These are phyloP conservation scores for Ascomycota sp. DNA, from an alignment of 2,329 filamentous ascomycete species.

Conservation along the genomic window DNA sequence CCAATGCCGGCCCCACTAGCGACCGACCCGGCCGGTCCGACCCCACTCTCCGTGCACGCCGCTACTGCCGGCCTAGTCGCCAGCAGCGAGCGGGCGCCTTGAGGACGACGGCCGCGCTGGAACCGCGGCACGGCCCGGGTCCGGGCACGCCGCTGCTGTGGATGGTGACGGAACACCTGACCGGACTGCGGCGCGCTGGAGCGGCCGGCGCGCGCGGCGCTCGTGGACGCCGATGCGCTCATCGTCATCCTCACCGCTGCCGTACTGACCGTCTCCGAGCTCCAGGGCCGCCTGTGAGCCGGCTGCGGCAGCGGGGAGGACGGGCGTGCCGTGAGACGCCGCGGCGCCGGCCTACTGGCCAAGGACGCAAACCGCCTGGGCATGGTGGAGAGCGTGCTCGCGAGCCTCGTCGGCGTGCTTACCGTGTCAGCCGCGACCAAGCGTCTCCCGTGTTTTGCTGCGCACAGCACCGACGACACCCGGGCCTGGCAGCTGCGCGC, in stretches of 20 bases:
- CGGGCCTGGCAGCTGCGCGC: slow-evolving; percentile 3
- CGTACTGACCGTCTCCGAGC: slow-evolving; percentile 4
- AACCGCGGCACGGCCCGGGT: too few species aligned
- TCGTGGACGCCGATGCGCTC: slow-evolving; percentile 5
- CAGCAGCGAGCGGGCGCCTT: too few species aligned
- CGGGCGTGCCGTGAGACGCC: too few species aligned
- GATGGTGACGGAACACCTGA: not conserved
- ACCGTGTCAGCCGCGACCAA: slow-evolving; percentile 3
- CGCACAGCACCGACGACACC: slow-evolving; percentile 2
- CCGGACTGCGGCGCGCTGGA: not conserved
- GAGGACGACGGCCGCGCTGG: too few species aligned
- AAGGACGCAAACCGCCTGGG: slow-evolving; percentile 3
- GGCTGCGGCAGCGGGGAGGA: too few species aligned
- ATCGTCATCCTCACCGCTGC: slow-evolving; percentile 4
- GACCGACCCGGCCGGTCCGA: too few species aligned
- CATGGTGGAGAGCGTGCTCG: slow-evolving; percentile 3
- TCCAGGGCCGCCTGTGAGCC: slow-evolving; percentile 3
- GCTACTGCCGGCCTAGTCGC: too few species aligned
- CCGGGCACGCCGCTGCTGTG: too few species aligned
- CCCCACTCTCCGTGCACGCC: too few species aligned
- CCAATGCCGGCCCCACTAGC: too few species aligned
- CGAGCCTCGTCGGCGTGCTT: slow-evolving; percentile 4
- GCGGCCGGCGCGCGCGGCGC: slow-evolving; percentile 1
- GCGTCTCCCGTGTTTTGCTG: not conserved
- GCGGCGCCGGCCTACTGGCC: not conserved